Percentiles rank a stretch among this genome's conserved stretches.
Evolutionary conservation across 805 yeast species (phyloP).

Genomic region (Sungouiozyma intestinalis): DNA sequence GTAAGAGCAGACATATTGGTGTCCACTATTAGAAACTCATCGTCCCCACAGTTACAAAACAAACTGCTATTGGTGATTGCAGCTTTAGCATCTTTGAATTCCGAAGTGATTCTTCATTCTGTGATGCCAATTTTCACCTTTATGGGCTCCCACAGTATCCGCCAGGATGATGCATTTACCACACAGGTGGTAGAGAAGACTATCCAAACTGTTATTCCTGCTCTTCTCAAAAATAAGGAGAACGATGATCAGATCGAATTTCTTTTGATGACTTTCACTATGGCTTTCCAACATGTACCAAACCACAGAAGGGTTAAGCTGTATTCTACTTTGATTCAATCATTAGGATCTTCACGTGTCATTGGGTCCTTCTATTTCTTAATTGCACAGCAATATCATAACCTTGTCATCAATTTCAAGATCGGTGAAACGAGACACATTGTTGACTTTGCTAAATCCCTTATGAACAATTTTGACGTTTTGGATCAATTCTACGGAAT

Average conservation of each 20-base stretch:
- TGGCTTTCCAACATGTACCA: slow-evolving; percentile 93
- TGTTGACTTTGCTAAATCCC: slow-evolving; percentile 61
- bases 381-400: slow-evolving; percentile 69
- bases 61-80: slow-evolving; percentile 75
- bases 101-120: slow-evolving; percentile 85
- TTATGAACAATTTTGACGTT: slow-evolving; percentile 58
- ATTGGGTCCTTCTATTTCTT: slow-evolving; percentile 66
- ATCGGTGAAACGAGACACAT: slow-evolving; percentile 55
- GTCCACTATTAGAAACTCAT: slow-evolving; percentile 77
- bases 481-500: slow-evolving; percentile 55
- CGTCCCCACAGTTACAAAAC: slow-evolving; percentile 93
- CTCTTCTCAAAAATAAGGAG: slow-evolving; percentile 45
- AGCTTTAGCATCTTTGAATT: slow-evolving; percentile 76
- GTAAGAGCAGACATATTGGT: slow-evolving; percentile 86
- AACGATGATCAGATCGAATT: slow-evolving; percentile 66
- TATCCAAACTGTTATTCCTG: slow-evolving; percentile 81
- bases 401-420: slow-evolving; percentile 43
- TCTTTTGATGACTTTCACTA: slow-evolving; percentile 76
- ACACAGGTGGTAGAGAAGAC: slow-evolving; percentile 89
- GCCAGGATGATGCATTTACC: slow-evolving; percentile 95
- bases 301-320: slow-evolving; percentile 87
- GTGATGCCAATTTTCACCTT: slow-evolving; percentile 99
- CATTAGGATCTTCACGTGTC: slow-evolving; percentile 59
- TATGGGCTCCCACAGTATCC: slow-evolving; percentile 95
- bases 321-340: slow-evolving; percentile 65